Evolutionary conservation across 371 early-diverging fungal genomes (phyloP).

Genomic region (Chytridiales sp.): DNA sequence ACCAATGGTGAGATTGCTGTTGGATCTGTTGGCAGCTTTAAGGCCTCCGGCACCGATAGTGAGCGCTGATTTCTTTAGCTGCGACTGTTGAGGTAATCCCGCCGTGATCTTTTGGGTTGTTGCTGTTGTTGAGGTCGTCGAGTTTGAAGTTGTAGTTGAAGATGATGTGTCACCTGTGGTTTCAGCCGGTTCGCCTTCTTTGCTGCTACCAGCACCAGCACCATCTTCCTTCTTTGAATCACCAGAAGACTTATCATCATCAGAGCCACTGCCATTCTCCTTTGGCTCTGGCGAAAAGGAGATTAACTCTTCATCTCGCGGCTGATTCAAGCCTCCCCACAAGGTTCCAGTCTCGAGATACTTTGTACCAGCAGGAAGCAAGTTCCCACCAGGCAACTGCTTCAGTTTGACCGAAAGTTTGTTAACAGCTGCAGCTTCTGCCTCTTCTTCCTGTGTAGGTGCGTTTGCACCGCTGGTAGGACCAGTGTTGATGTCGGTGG

Average conservation of each 20-base stretch:
- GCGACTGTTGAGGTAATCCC: conserved; percentile 12
- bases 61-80: conserved; percentile 28
- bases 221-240: too few species aligned
- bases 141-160: background rate
- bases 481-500: background rate
- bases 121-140: conserved; percentile 13
- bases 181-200: conserved; percentile 2
- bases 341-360: conserved; percentile 47
- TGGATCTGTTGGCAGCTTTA: conserved; percentile 33
- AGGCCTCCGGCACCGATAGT: conserved; percentile 52
- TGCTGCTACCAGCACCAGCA: background rate
- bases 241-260: too few species aligned
- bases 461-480: background rate
- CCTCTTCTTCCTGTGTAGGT: conserved; percentile 5
- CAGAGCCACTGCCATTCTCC: background rate
- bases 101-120: conserved; percentile 24
- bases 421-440: conserved; percentile 20
- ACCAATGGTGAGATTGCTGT: conserved; percentile 19
- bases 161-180: conserved; percentile 10
- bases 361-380: conserved; percentile 36
- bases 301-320: too few species aligned
- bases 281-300: background rate
- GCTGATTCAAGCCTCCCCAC: conserved; percentile 31
- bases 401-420: conserved; percentile 35
- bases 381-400: conserved; percentile 51